Evolutionary conservation across 164 flowering plant species (phyloP), one percentile per base, ranked within the genome.

Genomic region (Vitis cinerea): DNA sequence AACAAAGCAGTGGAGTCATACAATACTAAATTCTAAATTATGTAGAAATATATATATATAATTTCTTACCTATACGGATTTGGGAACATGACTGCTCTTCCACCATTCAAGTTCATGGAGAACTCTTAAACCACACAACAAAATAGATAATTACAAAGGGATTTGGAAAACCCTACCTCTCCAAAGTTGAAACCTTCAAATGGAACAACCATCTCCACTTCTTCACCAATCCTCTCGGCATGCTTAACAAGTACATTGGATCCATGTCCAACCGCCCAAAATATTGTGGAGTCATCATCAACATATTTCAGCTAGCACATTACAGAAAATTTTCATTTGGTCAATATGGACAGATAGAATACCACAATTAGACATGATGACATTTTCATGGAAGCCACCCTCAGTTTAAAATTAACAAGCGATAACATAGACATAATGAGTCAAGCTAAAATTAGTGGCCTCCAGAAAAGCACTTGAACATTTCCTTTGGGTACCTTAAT

Each of bases 251-350:
- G 71, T 52, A 77, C 83, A 57, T 82, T 63, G 47, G 90, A 85
- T 12, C 81, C 83, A 61, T 87, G 79, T 81, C 99, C 98, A 17
- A 90, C 71, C 27, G 97, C 99, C 99, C 99, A 95, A 74, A 88
- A 91, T 63, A 74, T 84, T 12, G 94, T 91, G 50, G 98, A 92
- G 72, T 90, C 99, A 78, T 92, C 96, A 50, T 78, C 79, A 53
- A 73, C 88, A 79, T 92, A 90, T 77, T 74, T 91, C 68, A 95
- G 2, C 27, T 23, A 1, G 27, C 27, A 23, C 27, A 23, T 23
- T 23, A 23, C 1, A 23, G 27, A 23, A 23, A 23, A 23, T 23
- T 78, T 74, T 91, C 69, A 95, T 65, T 98, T 95, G 90, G 72
- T 19, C 69, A 82, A 23, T 23, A 23, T 9, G 27, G 37, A 10